Evolutionary conservation across 2,329 filamentous ascomycete species (phyloP), one percentile per base, ranked within the genome.

Genomic region (Microcyclospora pomicola): DNA sequence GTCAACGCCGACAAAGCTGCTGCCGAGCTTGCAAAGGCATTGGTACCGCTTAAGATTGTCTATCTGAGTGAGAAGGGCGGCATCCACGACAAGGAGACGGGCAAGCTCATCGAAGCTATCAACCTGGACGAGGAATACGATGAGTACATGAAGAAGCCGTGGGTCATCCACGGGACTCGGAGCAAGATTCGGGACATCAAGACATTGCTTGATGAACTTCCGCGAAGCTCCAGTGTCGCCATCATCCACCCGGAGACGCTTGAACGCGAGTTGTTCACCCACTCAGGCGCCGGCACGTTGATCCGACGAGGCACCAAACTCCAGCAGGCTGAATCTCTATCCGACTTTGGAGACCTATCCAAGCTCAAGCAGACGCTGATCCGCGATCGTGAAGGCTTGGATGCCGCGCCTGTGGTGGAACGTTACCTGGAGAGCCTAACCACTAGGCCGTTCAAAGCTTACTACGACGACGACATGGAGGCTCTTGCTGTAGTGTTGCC

Each of bases 61-160:
- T 98, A 95, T 60, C 72, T 96, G n/a, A 92, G 86, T 5, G 91
- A 98, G 67, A 96, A 96, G 72, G 91, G 91, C 35, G 91, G 88
- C 6, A 67, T 98, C 27, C 93, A 94, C 64, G 85, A 96, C 58
- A 87, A 86, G 42, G 83, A 93, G 46, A 83, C 80, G n/a, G 82
- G 81, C 42, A 80, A 88, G 68, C 93, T 94, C 68, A 96, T 96
- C 55, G 94, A 88, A 5, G 83, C 82, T 42, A 96, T 96, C 65
- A 96, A 96, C 65, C 71, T 98, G 41, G 91, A 98, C 57, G 87
- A 93, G 63, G 91, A 98, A 65, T 96, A 83, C 54, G 85, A 93
- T 42, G 73, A 83, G 55, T 73, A 95, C 54, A 94, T 96, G 85
- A 72, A 77, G 40, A 85, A 95, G 64, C 77, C 82, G 51, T 98